Base-by-base conservation (phyloP, 805 yeast genomes). In the Saccharomyces jurei region DNA sequence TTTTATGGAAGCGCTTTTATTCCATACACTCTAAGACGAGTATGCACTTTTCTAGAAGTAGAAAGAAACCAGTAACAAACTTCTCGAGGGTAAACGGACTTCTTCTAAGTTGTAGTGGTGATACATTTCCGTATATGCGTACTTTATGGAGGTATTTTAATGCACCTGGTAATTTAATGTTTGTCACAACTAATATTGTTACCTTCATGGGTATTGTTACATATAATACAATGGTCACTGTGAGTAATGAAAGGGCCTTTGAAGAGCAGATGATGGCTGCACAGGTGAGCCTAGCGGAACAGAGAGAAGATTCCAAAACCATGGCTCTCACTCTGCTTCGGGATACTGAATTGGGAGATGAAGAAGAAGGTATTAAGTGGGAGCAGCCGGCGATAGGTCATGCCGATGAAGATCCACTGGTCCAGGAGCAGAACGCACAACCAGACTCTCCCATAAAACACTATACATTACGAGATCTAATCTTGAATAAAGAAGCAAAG, bases 81-180 rank as follows among this genome's bases (percentile, higher is more conserved):
- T 36, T 36, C 17, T 17, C 44, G 10, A 36, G 44, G 25, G 25
- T 6, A 17, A 36, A 36, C 25, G 44, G 44, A 13, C 44, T 36
- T 6, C 22, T 36, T 3, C 44, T 36, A 22, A 36, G 44, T 10
- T 36, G 44, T 4, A 36, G 41, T 17, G 50, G 54, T 17, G 29
- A 52, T 46, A 57, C 58, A 13, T 54, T 36, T 22, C 44, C 44
- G 6, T 36, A 36, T 21, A 17, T 36, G 44, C 44, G 52, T 26
- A 57, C 58, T 1, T 54, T 74, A 8, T 73, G 76, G 76, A 61
- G 68, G 2, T 74, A 74, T 59, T 69, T 71, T 52, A 71, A 69
- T 53, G 71, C 74, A 0, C 77, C 77, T 3, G 67, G 71, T 0
- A 74, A 74, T 58, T 54, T 72, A 2, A 54, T 71, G 60, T 74